Base-by-base conservation (phyloP, 2,329 filamentous ascomycete species). In the Hypoxylon sp. region DNA sequence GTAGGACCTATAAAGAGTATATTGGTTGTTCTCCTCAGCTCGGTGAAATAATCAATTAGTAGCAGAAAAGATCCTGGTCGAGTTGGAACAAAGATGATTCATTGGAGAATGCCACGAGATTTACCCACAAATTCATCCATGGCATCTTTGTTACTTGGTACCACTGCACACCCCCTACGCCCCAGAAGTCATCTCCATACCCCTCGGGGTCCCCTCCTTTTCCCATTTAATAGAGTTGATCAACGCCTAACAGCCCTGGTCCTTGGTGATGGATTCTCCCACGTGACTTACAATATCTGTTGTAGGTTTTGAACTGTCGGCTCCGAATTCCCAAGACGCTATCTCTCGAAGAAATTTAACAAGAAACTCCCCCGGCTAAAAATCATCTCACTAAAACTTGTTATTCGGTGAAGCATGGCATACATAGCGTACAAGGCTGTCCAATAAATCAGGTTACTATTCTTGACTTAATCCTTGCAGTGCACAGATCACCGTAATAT, bases 211-310 rank as follows among this genome's bases (percentile, higher is more conserved):
- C 63, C 67, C 67, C 67, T 65, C 64, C 57, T 64, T 67, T 69
- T 62, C 64, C 67, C 67, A 69, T 60, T 69, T 62, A 69, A 64
- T 69, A 67, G 41, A 67, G 67, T 65, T 64, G 17, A 38, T 19
- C 49, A 57, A 41, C 41, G 50, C 46, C n/a, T n/a, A n/a, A n/a
- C n/a, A n/a, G n/a, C n/a, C 52, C 52, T 38, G 30, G 13, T 52
- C 25, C 17, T 57, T 63, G 67, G 63, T 56, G 53, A 56, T 34
- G 52, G 28, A 41, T 25, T 41, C 28, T 17, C 52, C 50, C 67
- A 69, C 67, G 67, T 69, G 67, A 69, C 48, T 41, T 28, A n/a
- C 28, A 23, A 21, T 48, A n/a, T 43, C 38, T 34, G 38, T 48
- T 55, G 21, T 30, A 46, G 55, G 21, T 43, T 53, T 51, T 36